These are phyloP conservation scores for Chrysopogon serrulatus DNA, from an alignment of 176 grass and related monocot genomes.

Conservation along the genomic window DNA sequence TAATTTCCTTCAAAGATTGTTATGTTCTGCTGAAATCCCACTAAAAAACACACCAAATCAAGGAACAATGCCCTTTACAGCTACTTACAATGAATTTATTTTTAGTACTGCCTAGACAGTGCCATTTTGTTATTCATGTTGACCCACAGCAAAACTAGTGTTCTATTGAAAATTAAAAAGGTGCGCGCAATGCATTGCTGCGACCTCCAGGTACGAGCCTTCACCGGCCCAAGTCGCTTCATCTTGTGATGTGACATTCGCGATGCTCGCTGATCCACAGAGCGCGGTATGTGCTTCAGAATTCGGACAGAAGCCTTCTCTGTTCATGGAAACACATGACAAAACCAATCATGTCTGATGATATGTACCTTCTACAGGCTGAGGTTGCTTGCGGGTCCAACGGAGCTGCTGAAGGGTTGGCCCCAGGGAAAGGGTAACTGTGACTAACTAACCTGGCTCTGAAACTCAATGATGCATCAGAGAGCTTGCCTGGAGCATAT, in stretches of 20 bases:
- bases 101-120: neutral
- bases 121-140: neutral
- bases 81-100: neutral
- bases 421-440: conserved; percentile 70
- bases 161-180: neutral
- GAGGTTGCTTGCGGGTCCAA: conserved; percentile 61
- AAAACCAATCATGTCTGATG: conserved; percentile 22
- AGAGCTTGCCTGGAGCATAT: conserved; percentile 26
- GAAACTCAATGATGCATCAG: conserved; percentile 21
- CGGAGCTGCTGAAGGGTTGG: conserved; percentile 64
- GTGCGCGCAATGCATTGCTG: neutral
- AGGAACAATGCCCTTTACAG: neutral
- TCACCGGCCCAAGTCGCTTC: conserved; percentile 67
- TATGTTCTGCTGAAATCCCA: neutral
- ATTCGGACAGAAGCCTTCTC: neutral
- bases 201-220: conserved; percentile 54
- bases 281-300: conserved; percentile 46
- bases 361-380: conserved; percentile 35
- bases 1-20: neutral
- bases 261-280: conserved; percentile 80
- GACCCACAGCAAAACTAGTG: neutral
- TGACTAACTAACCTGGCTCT: conserved; percentile 38
- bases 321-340: conserved; percentile 18
- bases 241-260: conserved; percentile 78
- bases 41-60: neutral